Base-by-base conservation (phyloP, 2,329 filamentous ascomycete genomes). In the Aschersonia sp. region DNA sequence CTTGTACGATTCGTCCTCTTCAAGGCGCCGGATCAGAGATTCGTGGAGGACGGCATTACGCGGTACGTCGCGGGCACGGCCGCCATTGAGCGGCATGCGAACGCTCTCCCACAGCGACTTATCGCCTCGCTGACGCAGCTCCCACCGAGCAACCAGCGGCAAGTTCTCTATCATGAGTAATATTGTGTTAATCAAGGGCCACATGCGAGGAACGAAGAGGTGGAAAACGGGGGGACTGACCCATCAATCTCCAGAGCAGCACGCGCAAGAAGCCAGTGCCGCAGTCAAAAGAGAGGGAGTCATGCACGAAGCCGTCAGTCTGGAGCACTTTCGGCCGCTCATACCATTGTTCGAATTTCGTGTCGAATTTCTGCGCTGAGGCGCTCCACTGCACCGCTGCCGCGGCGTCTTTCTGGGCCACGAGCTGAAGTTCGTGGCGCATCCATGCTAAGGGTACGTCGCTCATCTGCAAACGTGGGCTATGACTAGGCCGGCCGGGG, bases 361-460 rank as follows among this genome's bases (percentile, higher is more conserved):
- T 12, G 35, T 9, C 7, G 12, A 38, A 38, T 38, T 7, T 12
- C 7, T 38, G 7, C 7, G 35, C 35, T 7, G 35, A 9, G 12
- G 35, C 7, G 4, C 12, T 38, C 4, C 35, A 9, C 35, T 38
- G 65, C 2, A 54, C 52, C 41, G 54, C 49, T 50, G 64, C 65
- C 2, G 53, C 49, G 6, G 46, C 48, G 5, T 69, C 60, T 20
- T 49, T 47, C 9, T 59, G 45, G 3, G 63, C 65, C 1, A 69
- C 60, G 3, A 64, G 58, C 54, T 68, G 62, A 4, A 74, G 58
- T 52, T 75, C 72, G 2, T 65, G 63, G 40, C 75, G 67, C 72
- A 75, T 75, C 73, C 73, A 75, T 6, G 65, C 66, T 1, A 75
- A 59, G 2, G 73, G 65, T 28, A 74, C 65, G 50, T 75, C 71